A percentile compares a stretch with the other conserved stretches of the same genome.
Conservation (phyloP, 257 asterid species). For the Cinchona pubescens region DNA sequence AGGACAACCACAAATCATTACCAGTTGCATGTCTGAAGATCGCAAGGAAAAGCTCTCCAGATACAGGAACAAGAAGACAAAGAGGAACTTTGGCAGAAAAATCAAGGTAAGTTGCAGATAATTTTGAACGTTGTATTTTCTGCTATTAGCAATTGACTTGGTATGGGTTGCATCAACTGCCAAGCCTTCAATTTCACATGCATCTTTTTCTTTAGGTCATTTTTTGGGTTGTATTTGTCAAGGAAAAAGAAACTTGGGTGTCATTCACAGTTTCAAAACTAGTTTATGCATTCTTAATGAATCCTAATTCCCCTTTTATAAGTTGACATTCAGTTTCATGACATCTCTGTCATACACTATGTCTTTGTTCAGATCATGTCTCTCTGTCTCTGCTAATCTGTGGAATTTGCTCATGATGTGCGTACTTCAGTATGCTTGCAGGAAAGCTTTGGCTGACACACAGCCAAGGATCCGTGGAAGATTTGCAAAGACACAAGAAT, state of each 20-base stretch:
- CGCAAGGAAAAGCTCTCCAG: slow-evolving; percentile 83
- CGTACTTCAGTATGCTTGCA: slow-evolving; percentile 73
- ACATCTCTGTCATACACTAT: too few relatives aligned
- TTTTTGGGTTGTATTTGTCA: neutral
- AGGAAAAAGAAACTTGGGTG: neutral
- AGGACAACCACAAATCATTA: slow-evolving; percentile 41
- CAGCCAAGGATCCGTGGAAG: slow-evolving; percentile 93
- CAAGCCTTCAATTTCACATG: neutral
- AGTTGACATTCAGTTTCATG: neutral
- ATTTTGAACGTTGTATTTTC: neutral
- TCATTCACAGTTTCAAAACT: neutral
- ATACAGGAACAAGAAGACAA: slow-evolving; percentile 78
- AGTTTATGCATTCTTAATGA: neutral
- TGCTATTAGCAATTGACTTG: neutral
- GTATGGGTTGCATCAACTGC: neutral
- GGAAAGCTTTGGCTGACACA: slow-evolving; percentile 92
- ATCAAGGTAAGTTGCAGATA: slow-evolving; percentile 55
- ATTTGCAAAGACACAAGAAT: slow-evolving; percentile 72
- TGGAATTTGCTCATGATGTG: slow-evolving; percentile 12
- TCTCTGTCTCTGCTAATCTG: neutral
- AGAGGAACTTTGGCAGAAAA: slow-evolving; percentile 85
- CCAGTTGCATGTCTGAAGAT: slow-evolving; percentile 51
- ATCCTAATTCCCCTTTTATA: neutral
- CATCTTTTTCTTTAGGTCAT: neutral
- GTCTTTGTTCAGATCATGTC: neutral